These are phyloP conservation scores for Amanita pseudoporphyria DNA, from an alignment of 768 basidiomycete genomes.

Conservation along the genomic window DNA sequence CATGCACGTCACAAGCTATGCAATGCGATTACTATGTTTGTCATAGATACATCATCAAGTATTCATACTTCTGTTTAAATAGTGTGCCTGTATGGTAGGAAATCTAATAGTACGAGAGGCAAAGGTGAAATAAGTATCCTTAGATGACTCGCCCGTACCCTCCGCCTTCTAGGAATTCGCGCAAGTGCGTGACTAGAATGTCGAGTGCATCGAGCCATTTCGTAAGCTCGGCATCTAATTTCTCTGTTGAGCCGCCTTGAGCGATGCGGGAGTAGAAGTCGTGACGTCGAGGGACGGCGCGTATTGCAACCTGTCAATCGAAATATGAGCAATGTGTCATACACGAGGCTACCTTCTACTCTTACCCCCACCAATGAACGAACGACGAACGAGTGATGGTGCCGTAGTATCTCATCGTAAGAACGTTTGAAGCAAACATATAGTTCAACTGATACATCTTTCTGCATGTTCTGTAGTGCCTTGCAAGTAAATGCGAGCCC, in stretches of 20 bases:
- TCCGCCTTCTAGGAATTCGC: constrained; percentile 41
- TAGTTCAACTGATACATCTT: constrained; percentile 40
- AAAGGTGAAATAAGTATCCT: neutral
- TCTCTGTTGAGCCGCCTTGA: constrained; percentile 44
- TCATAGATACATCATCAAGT: neutral
- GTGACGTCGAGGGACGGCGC: constrained; percentile 47
- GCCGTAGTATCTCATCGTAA: constrained; percentile 57
- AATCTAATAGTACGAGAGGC: neutral
- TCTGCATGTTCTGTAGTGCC: constrained; percentile 58
- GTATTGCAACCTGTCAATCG: constrained; percentile 39
- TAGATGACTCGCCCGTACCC: constrained; percentile 36
- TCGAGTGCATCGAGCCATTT: constrained; percentile 57
- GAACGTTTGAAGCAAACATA: constrained; percentile 62
- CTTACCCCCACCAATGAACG: constrained; percentile 55
- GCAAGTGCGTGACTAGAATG: constrained; percentile 38
- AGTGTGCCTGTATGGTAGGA: neutral
- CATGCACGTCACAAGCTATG: neutral
- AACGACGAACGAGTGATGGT: constrained; percentile 60
- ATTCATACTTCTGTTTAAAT: neutral
- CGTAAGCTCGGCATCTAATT: constrained; percentile 42
- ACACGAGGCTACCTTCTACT: too few relatives aligned
- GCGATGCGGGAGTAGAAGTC: constrained; percentile 58
- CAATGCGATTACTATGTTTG: neutral
- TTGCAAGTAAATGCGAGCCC: constrained; percentile 61
- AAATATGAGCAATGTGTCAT: constrained; percentile 1